Evolutionary conservation across 1,284 basidiomycete genomes (phyloP), one percentile per base, ranked within the genome.

Genomic region (Exobasidium cylindrosporum): DNA sequence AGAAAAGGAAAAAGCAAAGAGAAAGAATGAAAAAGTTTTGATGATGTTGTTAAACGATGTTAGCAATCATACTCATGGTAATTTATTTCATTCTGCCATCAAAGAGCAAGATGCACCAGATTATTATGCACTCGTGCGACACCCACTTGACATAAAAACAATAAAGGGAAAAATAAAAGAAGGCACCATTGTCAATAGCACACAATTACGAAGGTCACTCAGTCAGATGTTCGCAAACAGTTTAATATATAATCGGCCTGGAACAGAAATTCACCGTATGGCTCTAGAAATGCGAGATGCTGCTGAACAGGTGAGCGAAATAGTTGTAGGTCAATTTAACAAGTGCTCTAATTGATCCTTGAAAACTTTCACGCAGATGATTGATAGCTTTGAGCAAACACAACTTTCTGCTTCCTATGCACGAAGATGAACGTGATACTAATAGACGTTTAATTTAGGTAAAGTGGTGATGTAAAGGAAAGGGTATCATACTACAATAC

Each of bases 51-150:
- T 74, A 35, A 71, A 72, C 54, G 71, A 78, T 44, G 75, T 78
- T 2, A 70, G 70, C 11, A 74, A 72, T 60, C 76, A 78, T 47
- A 76, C 72, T 14, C 75, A 78, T 63, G 76, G 70, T 21, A 77
- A 75, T 58, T 64, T 78, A 21, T 78, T 78, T 56, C 70, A 78
- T 46, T 66, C 70, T 5, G 64, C 72, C n/a, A 75, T 77, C 68
- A 78, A 76, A 64, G 74, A 75, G 57, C 32, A 46, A 21, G 76
- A 78, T 54, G 76, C 76, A 4, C 76, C 76, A 0, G 70, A 77
- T 64, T 78, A 78, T 64, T 77, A 78, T 14, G 58, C 59, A 26
- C 60, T 78, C 11, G 66, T 78, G 57, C 66, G 66, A 45, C 65
- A 72, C 28, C 74, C 76, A 29, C 63, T 78, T 14, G 76, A 78